Base-by-base conservation (phyloP, 805 yeast genomes). In the Torulaspora indica region DNA sequence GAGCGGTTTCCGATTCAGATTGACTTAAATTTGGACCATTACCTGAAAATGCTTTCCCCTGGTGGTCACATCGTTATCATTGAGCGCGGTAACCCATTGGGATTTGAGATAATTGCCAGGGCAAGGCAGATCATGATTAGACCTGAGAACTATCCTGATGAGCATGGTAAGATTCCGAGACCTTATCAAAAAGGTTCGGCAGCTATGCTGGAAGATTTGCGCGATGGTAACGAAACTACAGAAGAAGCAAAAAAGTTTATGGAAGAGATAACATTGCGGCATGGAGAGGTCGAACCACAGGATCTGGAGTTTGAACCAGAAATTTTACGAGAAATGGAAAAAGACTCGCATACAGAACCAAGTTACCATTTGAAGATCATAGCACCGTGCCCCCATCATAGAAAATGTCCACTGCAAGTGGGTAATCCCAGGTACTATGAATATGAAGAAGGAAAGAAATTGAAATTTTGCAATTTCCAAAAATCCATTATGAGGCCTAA, bases 351-450 rank as follows among this genome's bases (percentile, higher is more conserved):
- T 10, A 47, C 39, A n/a, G 44, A 48, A 24, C 24, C 66, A 35
- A 64, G 75, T 58, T 73, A 75, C 57, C 81, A 82, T 51, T 57
- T 89, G 40, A 75, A 76, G 32, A 73, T 91, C 7, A 59, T 91
- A 14, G 96, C 96, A 0, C 98, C 98, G 3, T 93, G 97, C 59
- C 66, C 91, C 0, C 97, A 93, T 61, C 96, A 88, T 56, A 77
- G 81, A 9, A 75, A 71, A 52, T 90, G 97, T 57, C 97, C 98
- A 0, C 67, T 91, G 43, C 97, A 90, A 63, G 72, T 79, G 25
- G 81, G 83, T 10, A 83, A 83, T 39, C 86, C 95, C 1, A 77
- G 76, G 28, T 78, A 74, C 56, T 85, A 81, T 58, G 70, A 71
- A 31, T 74, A 71, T 35, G 67, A 70, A 12, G 71, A 72, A 27